Conservation (phyloP, 1,284 basidiomycete genomes). For the Cystobasidium slooffiae region DNA sequence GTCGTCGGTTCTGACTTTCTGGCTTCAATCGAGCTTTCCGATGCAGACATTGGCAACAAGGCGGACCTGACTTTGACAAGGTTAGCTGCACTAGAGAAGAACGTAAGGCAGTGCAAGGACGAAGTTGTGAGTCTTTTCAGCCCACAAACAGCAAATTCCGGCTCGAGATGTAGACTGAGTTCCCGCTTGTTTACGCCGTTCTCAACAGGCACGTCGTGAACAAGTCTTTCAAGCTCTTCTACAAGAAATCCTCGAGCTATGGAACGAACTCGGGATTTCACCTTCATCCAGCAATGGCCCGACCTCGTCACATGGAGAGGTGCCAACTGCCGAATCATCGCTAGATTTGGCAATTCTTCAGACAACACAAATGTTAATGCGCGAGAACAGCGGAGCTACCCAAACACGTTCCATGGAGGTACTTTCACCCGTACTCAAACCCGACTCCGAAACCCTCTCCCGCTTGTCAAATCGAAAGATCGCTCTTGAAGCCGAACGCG, state of each 20-base stretch:
- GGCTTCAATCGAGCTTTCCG: not conserved
- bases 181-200: not conserved
- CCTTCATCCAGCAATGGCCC: conserved; percentile 60
- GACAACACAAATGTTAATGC: not conserved
- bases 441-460: not conserved
- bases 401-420: not conserved
- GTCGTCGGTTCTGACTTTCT: conserved; percentile 62
- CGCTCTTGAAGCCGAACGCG: conserved; percentile 68
- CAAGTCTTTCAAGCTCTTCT: conserved; percentile 68
- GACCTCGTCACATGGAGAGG: not conserved
- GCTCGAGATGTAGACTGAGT: not conserved
- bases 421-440: not conserved
- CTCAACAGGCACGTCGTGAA: conserved; percentile 67
- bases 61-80: conserved; percentile 73
- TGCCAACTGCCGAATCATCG: not conserved
- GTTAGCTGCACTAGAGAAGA: conserved; percentile 75
- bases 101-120: conserved; percentile 74
- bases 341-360: conserved; percentile 1
- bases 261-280: conserved; percentile 72
- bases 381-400: not conserved
- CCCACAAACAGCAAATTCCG: not conserved
- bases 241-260: conserved; percentile 75
- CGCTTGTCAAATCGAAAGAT: not conserved
- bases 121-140: conserved; percentile 67
- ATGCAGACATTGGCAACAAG: conserved; percentile 11